Base-by-base conservation (phyloP, 1,284 basidiomycete species). In the Termitomyces sp. region DNA sequence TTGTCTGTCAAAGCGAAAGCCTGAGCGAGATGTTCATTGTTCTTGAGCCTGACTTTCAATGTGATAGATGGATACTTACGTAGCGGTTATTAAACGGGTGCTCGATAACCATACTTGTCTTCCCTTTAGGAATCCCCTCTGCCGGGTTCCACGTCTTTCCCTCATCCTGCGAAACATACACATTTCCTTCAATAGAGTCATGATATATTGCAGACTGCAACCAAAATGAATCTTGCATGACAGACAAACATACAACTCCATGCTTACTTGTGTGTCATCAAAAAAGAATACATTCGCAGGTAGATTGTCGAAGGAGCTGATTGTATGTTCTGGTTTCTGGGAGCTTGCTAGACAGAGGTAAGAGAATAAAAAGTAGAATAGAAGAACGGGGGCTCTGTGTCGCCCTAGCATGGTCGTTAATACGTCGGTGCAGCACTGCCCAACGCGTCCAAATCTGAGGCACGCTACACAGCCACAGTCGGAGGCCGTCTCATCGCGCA, bases 211-310 rank as follows among this genome's bases (percentile, higher is more conserved):
- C 87, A 55, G 80, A 79, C 86, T 97, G 70, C 52, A 38, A 21
- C 9, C 53, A 44, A 47, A 43, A 36, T 44, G n/a, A 50, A 48
- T 40, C 38, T 40, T 48, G 15, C 3, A 34, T 30, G 26, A 48
- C 33, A 46, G 34, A 13, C 13, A 19, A 34, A 39, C 31, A 43
- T 34, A 33, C 28, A 5, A 13, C 19, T 28, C 26, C 28, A 39
- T 42, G 44, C 77, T 61, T 59, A 94, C 92, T 40, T 86, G 71
- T 5, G 91, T 88, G 73, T 97, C 95, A 61, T 96, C 90, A 73
- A 98, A 96, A 79, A 94, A 98, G 76, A 90, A 89, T 52, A 98
- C 70, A 61, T 82, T 78, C n/a, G 80, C 79, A 0, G 95, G 94
- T n/a, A 92, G 73, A 68, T 91, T 90, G 48, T 75, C 63, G 67